Base-by-base conservation (phyloP, 2,329 filamentous ascomycete genomes). In the Neopestalotiopsis clavispora region DNA sequence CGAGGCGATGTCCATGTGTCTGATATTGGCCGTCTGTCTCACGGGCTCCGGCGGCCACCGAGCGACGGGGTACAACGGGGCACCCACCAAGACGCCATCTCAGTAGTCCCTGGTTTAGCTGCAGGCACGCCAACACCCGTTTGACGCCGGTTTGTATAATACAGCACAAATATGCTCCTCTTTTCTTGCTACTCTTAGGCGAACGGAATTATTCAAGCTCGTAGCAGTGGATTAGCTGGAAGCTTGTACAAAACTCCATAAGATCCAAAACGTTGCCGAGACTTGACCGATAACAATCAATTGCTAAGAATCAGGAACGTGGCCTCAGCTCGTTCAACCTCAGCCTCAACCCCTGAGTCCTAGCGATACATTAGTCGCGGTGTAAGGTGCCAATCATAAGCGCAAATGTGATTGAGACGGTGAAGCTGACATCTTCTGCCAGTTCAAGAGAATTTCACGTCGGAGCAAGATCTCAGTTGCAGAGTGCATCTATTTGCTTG, bases 31-130 rank as follows among this genome's bases (percentile, higher is more conserved):
- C 10, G 32, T 40, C 34, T 17, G 20, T 63, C 14, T 52, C 30
- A 52, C 65, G 65, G 65, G 65, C 56, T 59, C 65, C 65, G 65
- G 52, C 65, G 65, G 56, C 65, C 65, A 60, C 65, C 65, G 65
- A 40, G 13, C 42, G 23, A 17, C 14, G 56, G 32, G 20, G 65
- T 9, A 42, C 65, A 60, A 32, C 20, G 32, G 65, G 23, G 32
- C 52, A n/a, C 52, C 56, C 20, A 65, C 52, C 65, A 34, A 56
- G 49, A 38, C 63, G 17, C 20, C 63, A n/a, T 12, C 17, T 49
- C 28, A 38, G 34, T 34, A 49, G 30, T 23, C 30, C 20, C 32
- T 9, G n/a, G 9, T 20, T 40, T 42, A 63, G 63, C 63, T 58
- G 45, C 63, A 57, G 63, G 63, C 52, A 66, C 23, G 20, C 62